Percentiles rank a stretch among this genome's conserved stretches.
Evolutionary conservation across 441 rosid species (phyloP).

Genomic region (Croton setiger): DNA sequence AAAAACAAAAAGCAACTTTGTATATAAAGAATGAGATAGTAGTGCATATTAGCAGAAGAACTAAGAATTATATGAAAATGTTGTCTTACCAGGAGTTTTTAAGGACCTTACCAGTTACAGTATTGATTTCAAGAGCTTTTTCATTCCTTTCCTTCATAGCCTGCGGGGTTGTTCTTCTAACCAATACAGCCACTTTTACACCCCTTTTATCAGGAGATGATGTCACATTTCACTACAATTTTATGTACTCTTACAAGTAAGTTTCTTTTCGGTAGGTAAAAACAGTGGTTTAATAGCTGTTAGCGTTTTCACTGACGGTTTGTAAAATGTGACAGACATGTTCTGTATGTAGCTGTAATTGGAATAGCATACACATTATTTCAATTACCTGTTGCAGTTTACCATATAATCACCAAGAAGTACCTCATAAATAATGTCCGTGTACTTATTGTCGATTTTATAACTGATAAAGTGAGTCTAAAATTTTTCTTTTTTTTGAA

Average conservation of each 20-base stretch:
- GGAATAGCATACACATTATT: conserved; percentile 1
- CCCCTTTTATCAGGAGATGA: background rate
- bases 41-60: background rate
- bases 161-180: background rate
- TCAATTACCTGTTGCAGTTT: conserved; percentile 14
- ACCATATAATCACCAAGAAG: conserved; percentile 11
- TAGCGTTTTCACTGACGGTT: too few species aligned
- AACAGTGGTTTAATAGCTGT: too few species aligned
- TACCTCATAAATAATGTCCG: background rate
- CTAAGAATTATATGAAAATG: background rate
- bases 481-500: too few species aligned
- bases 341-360: conserved; percentile 2
- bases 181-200: conserved; percentile 5
- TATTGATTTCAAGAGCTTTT: background rate
- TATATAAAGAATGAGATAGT: background rate
- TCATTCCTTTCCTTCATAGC: conserved; percentile 7
- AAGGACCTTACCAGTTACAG: background rate
- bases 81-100: background rate
- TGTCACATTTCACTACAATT: conserved; percentile 5
- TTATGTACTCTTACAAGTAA: background rate
- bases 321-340: background rate
- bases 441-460: conserved; percentile 11
- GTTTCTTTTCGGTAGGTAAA: background rate
- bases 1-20: background rate
- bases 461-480: background rate